Evolutionary conservation across 108 stramenopile species (phyloP), one percentile per base, ranked within the genome.

Genomic region (Cyclotella sp.): DNA sequence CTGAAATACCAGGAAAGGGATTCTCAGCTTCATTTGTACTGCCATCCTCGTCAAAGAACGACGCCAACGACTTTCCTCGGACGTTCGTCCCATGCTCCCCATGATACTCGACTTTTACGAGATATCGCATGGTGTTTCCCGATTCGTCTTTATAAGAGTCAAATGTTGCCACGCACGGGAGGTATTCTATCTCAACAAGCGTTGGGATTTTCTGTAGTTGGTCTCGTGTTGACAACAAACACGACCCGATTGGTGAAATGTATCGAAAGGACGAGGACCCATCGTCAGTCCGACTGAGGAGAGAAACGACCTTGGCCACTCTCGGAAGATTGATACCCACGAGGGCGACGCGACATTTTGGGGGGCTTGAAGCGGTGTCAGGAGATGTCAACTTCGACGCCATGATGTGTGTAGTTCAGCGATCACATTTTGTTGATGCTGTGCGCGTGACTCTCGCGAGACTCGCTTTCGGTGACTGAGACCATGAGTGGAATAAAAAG

Each of bases 131-230:
- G 0, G 44, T 46, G 1, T 77, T 54, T 6, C 88, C 89, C 34
- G 73, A 14, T 30, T 89, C 86, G 39, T 85, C 70, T 41, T 76
- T 69, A 63, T 94, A 94, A 15, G 84, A 81, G 49, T 74, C 87
- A 79, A 94, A 88, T 29, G 84, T 77, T 15, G 91, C 93, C 21
- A 94, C 84, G 54, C 90, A 92, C 9, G 93, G 90, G 11, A 94
- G 64, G 68, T 79, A 86, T 72, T 90, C 81, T 28, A 85, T 69
- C 8, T 70, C 39, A 67, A 84, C 52, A 11, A 62, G 21, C 13
- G 45, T 26, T 26, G 82, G 82, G 15, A 82, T 28, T 41, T 46
- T 71, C 19, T 46, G 43, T 10, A 55, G 70, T 47, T 66, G 52
- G 14, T 65, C 44, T 46, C 13, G 26, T 46, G 26, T 44, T 34